phyloP scores from a whole-genome alignment of 257 asterid genomes.

The Vinca minor region DNA sequence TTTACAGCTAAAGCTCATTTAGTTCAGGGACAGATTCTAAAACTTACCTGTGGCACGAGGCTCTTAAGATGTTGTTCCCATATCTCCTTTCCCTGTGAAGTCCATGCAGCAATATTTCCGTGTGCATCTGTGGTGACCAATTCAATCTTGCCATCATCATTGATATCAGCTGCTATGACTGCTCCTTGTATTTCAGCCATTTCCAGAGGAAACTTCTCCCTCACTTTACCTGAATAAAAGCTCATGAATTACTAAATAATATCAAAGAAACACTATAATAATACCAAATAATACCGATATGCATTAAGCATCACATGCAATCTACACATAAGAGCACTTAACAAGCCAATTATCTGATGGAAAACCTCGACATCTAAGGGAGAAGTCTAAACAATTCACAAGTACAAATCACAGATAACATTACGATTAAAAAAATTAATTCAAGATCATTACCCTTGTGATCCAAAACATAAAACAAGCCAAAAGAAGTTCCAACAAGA shows the following conservation, averaged over 20 bases:
- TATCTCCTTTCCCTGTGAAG: slow-evolving; percentile 82
- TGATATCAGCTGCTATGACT: slow-evolving; percentile 92
- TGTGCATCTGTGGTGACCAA: slow-evolving; percentile 87
- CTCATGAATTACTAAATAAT: slow-evolving; percentile 1
- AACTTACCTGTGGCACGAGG: slow-evolving; percentile 79
- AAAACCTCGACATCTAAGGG: not conserved
- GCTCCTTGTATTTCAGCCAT: slow-evolving; percentile 99
- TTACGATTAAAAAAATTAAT: not conserved
- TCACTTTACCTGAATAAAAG: slow-evolving; percentile 55
- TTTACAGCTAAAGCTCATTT: slow-evolving; percentile 2
- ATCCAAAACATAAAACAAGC: slow-evolving; percentile 91
- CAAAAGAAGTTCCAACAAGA: slow-evolving; percentile 93
- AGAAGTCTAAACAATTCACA: not conserved
- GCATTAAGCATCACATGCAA: not conserved
- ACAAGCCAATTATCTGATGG: not conserved
- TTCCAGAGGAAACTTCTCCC: slow-evolving; percentile 92
- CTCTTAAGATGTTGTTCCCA: slow-evolving; percentile 93
- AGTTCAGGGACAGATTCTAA: slow-evolving; percentile 15
- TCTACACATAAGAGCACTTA: not conserved
- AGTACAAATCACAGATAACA: not conserved
- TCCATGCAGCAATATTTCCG: slow-evolving; percentile 99
- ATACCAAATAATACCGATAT: not conserved
- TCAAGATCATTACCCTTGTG: slow-evolving; percentile 58
- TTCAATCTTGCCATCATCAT: slow-evolving; percentile 96
- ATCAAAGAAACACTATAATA: not conserved